Evolutionary conservation across 768 basidiomycete genomes (phyloP).

Genomic region (Leccinum rimulosum): DNA sequence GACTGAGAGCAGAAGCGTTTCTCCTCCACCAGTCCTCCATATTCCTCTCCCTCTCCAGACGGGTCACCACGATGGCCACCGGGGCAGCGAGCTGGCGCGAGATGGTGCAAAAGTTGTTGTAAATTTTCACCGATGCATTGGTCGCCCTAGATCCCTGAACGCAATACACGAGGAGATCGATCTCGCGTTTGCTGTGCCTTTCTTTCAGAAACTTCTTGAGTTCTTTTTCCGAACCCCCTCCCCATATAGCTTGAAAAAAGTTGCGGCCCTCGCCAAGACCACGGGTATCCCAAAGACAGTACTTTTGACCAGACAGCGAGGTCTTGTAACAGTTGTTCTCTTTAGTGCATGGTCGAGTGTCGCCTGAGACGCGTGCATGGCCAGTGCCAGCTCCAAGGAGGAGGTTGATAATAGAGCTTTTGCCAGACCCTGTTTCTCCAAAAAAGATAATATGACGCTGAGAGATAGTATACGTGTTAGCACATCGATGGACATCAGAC

Average conservation of each 20-base stretch:
- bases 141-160: slow-evolving; percentile 26
- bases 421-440: slow-evolving; percentile 25
- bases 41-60: slow-evolving; percentile 24
- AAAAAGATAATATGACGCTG: slow-evolving; percentile 21
- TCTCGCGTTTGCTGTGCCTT: too few species aligned
- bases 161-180: too few species aligned
- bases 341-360: slow-evolving; percentile 17
- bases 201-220: too few species aligned
- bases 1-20: slow-evolving; percentile 28
- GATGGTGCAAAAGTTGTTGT: slow-evolving; percentile 33
- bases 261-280: slow-evolving; percentile 34
- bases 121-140: slow-evolving; percentile 30
- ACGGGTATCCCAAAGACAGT: slow-evolving; percentile 36
- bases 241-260: too few species aligned
- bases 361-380: slow-evolving; percentile 8
- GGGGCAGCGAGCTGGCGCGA: slow-evolving; percentile 39
- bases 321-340: background rate
- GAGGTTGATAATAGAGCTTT: slow-evolving; percentile 29
- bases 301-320: slow-evolving; percentile 2
- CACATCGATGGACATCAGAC: background rate
- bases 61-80: slow-evolving; percentile 34
- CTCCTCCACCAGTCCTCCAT: slow-evolving; percentile 34
- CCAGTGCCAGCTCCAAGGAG: slow-evolving; percentile 9
- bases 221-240: too few species aligned
- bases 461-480: background rate